Evolutionary conservation across 2,329 filamentous ascomycete species (phyloP).

Genomic region (Chrysosporium queenslandicum): DNA sequence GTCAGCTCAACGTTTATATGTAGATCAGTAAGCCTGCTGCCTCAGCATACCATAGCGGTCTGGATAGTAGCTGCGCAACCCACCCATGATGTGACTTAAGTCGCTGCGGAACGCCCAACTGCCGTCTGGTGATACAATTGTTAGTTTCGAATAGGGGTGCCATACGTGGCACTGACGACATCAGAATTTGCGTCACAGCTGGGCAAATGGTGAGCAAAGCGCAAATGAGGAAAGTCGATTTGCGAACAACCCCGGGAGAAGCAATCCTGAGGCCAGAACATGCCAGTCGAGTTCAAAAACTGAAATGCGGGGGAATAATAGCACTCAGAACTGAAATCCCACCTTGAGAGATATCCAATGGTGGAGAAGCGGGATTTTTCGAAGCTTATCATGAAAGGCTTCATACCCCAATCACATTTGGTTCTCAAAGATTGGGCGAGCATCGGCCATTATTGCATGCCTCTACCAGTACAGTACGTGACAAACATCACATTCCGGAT

Average conservation of each 20-base stretch:
- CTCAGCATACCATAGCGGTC: background rate
- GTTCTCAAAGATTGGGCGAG: background rate
- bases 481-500: background rate
- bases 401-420: no score
- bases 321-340: background rate
- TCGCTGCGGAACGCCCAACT: background rate
- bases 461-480: background rate
- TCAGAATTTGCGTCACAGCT: slow-evolving; percentile 9
- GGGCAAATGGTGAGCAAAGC: background rate
- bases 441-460: background rate
- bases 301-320: no score
- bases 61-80: slow-evolving; percentile 1
- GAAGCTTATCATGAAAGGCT: background rate
- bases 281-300: background rate
- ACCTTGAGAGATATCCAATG: background rate
- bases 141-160: slow-evolving; percentile 7
- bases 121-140: slow-evolving; percentile 4
- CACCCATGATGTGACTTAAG: background rate
- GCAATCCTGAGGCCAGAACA: background rate
- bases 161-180: slow-evolving; percentile 9
- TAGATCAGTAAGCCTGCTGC: background rate
- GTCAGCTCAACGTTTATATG: background rate
- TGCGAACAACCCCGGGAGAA: slow-evolving; percentile 1
- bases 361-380: background rate
- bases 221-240: background rate